Percentiles rank a stretch among this genome's conserved stretches.
phyloP scores from a whole-genome alignment of 495 filamentous ascomycete genomes.

The Podospora tetraspora region DNA sequence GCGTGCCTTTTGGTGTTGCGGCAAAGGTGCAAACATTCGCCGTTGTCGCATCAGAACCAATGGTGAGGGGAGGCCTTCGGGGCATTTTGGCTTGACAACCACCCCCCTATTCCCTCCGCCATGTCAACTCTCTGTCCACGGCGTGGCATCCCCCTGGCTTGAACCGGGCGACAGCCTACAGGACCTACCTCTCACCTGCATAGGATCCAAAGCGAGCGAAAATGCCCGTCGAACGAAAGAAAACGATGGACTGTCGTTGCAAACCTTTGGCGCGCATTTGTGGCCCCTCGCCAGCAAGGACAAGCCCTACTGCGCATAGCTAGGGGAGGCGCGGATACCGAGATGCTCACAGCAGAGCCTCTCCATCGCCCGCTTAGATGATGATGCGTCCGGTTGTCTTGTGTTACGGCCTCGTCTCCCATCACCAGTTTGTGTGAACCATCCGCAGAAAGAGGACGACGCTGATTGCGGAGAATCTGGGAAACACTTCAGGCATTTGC shows the following conservation, averaged over 20 bases:
- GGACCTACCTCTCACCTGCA: neutral
- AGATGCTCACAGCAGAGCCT: neutral
- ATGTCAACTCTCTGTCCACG: neutral
- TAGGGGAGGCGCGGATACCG: neutral
- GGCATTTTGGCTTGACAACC: neutral
- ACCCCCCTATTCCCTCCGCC: neutral
- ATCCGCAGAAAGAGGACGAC: neutral
- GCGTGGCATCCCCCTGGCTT: no score
- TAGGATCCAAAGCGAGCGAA: neutral
- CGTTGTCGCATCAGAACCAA: neutral
- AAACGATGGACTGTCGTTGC: neutral
- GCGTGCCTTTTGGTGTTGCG: conserved; percentile 3
- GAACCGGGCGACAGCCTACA: no score
- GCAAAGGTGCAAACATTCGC: neutral
- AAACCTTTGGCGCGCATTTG: neutral
- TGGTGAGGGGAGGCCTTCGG: neutral
- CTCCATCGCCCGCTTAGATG: neutral
- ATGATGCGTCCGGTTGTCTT: neutral
- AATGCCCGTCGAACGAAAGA: neutral
- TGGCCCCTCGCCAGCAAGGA: neutral
- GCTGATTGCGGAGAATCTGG: neutral
- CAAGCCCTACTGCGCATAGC: neutral
- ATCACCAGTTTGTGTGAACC: neutral
- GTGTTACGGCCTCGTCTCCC: neutral
- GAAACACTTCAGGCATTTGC: conserved; percentile 1